Evolutionary conservation across 345 rosid species (phyloP), one percentile per base, ranked within the genome.

Genomic region (Sonneratia alba): DNA sequence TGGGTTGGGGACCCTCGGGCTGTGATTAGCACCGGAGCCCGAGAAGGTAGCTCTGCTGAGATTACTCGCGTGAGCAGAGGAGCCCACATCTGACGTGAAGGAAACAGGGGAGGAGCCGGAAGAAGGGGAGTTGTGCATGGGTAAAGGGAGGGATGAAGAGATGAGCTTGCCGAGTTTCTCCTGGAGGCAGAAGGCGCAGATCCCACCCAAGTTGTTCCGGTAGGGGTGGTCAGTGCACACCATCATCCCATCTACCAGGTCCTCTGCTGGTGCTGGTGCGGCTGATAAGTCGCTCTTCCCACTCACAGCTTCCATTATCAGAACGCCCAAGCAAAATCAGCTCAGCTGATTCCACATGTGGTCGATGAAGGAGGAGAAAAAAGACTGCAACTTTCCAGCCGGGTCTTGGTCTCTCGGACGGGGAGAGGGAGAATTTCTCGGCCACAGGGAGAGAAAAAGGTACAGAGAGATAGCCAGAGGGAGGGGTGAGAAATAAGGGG

Each of bases 151-250:
- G 74, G 86, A 89, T 32, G 97, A 92, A 70, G 98, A 89, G 36
- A 95, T 91, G 19, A 95, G 89, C 85, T 95, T 91, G 65, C 99
- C 98, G 7, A 95, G 92, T 86, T 92, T 92, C 51, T 95, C 99
- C 70, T 95, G 97, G 66, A 95, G 98, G 72, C 99, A 95, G 78
- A 89, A 86, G 47, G 98, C 98, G 76, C 99, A 95, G 87, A 95
- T 90, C 76, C 99, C 99, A 65, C 98, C 97, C 56, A 92, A 92
- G 87, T 91, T 92, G 71, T 79, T 86, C 0, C 86, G 84, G 48
- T 83, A 88, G 49, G 99, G 99, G 76, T 95, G 99, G 70, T 88
- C 84, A 76, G 82, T 76, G 74, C 99, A 89, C 70, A 83, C 89
- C 97, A 87, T 87, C 1, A 91, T 93, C 76, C 32, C 32, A 1